phyloP scores from a whole-genome alignment of 306 rosid species.

The Acacia melanoxylon region DNA sequence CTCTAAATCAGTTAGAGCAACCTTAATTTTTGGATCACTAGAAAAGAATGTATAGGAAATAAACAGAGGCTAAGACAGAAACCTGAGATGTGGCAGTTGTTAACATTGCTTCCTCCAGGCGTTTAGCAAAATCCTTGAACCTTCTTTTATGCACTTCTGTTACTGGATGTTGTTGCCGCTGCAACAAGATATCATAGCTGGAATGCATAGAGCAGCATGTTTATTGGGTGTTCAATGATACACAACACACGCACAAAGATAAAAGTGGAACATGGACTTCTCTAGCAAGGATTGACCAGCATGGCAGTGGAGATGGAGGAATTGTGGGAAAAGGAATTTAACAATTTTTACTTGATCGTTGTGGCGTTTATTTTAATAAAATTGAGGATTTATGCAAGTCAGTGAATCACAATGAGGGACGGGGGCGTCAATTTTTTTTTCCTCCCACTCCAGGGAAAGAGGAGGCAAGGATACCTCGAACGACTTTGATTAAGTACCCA shows the following conservation, averaged over 20 bases:
- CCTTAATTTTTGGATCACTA: slow-evolving; percentile 9
- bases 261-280: neutral
- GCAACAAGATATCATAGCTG: slow-evolving; percentile 59
- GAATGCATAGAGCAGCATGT: slow-evolving; percentile 27
- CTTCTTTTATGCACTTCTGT: slow-evolving; percentile 45
- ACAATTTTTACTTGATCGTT: too few species aligned
- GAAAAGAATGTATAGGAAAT: too few species aligned
- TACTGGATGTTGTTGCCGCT: slow-evolving; percentile 43
- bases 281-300: neutral
- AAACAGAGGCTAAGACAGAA: slow-evolving; percentile 8
- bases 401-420: neutral
- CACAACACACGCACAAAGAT: neutral
- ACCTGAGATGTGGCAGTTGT: slow-evolving; percentile 70
- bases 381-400: neutral
- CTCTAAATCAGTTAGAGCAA: neutral
- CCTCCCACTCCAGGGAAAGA: neutral
- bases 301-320: neutral
- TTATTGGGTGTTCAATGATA: neutral
- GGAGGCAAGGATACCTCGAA: neutral
- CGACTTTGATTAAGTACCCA: neutral
- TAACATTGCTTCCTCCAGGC: slow-evolving; percentile 79
- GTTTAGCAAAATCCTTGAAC: slow-evolving; percentile 68
- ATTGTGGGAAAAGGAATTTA: neutral
- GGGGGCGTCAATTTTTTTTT: neutral
- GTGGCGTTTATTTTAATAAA: too few species aligned